Conservation (phyloP, 257 asterid genomes). For the Handroanthus guayacan region DNA sequence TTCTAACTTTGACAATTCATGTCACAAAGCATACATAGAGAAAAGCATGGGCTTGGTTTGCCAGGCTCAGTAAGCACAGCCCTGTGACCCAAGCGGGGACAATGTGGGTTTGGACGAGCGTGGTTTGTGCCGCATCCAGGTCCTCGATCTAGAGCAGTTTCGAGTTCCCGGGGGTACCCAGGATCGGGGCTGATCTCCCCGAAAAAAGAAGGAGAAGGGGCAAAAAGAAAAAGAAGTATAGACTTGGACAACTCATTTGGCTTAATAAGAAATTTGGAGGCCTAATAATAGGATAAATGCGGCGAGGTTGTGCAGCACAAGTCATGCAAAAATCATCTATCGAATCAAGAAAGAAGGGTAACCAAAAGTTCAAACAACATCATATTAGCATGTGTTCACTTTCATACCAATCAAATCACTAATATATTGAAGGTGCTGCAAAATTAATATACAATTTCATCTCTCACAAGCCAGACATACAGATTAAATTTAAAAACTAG, state of each 20-base stretch:
- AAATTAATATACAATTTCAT: slow-evolving; percentile 14
- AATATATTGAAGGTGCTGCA: neutral
- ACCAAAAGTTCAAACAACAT: neutral
- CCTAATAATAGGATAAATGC: neutral
- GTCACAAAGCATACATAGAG: slow-evolving; percentile 6
- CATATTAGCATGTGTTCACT: neutral
- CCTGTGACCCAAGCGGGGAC: too few relatives aligned
- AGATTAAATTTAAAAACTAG: neutral
- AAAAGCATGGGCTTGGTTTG: neutral
- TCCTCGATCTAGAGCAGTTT: too few relatives aligned
- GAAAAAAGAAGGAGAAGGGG: too few relatives aligned
- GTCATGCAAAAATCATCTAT: neutral
- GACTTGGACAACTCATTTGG: slow-evolving; percentile 1
- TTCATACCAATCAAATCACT: slow-evolving; percentile 20
- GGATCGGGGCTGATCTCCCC: too few relatives aligned
- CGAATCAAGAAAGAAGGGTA: slow-evolving; percentile 1
- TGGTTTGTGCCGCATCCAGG: too few relatives aligned
- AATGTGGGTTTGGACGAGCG: too few relatives aligned
- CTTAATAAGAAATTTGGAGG: slow-evolving; percentile 13
- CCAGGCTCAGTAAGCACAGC: too few relatives aligned
- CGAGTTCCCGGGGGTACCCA: too few relatives aligned
- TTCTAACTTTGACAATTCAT: neutral
- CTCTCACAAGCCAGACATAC: neutral
- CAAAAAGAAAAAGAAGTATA: too few relatives aligned
- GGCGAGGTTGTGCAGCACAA: neutral